Percentiles rank a stretch among this genome's conserved stretches.
These are phyloP conservation scores for Corylus heterophylla DNA, from an alignment of 306 rosid species.

Conservation along the genomic window DNA sequence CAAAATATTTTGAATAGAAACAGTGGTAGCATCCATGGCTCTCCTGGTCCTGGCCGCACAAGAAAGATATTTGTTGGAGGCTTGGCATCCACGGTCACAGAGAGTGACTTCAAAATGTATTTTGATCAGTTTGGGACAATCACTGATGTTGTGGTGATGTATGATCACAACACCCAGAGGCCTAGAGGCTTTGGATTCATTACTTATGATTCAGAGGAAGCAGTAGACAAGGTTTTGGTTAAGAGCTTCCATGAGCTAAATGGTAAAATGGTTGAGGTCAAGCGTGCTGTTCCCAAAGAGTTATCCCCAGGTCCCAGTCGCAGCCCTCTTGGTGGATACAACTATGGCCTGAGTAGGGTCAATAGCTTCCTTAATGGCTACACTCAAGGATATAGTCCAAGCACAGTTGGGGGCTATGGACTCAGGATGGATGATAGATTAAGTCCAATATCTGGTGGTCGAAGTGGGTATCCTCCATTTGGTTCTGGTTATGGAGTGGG, in stretches of 20 bases:
- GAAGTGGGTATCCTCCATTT: slow-evolving; percentile 80
- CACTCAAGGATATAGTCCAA: slow-evolving; percentile 76
- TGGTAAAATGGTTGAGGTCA: slow-evolving; percentile 99
- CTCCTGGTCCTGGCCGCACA: slow-evolving; percentile 92
- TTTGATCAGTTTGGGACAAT: slow-evolving; percentile 98
- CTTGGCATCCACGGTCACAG: slow-evolving; percentile 94
- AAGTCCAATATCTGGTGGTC: slow-evolving; percentile 81
- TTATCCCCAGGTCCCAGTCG: slow-evolving; percentile 89
- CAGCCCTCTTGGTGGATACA: slow-evolving; percentile 75
- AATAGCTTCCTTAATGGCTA: slow-evolving; percentile 82
- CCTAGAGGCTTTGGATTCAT: slow-evolving; percentile 98
- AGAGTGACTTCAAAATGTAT: slow-evolving; percentile 87
- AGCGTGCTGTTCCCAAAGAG: slow-evolving; percentile 99
- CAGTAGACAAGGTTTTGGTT: slow-evolving; percentile 84
- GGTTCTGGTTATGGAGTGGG: slow-evolving; percentile 86
- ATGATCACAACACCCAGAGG: slow-evolving; percentile 97
- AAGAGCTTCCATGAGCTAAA: slow-evolving; percentile 93
- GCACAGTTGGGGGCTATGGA: slow-evolving; percentile 76
- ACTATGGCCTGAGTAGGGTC: slow-evolving; percentile 74
- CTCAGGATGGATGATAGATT: slow-evolving; percentile 77
- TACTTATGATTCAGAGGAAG: slow-evolving; percentile 95
- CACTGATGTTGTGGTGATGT: slow-evolving; percentile 99
- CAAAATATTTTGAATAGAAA: slow-evolving; percentile 77
- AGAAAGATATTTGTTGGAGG: slow-evolving; percentile 98
- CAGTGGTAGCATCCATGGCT: slow-evolving; percentile 79